phyloP scores from a whole-genome alignment of 2,329 filamentous ascomycete species.

The Onygena corvina region DNA sequence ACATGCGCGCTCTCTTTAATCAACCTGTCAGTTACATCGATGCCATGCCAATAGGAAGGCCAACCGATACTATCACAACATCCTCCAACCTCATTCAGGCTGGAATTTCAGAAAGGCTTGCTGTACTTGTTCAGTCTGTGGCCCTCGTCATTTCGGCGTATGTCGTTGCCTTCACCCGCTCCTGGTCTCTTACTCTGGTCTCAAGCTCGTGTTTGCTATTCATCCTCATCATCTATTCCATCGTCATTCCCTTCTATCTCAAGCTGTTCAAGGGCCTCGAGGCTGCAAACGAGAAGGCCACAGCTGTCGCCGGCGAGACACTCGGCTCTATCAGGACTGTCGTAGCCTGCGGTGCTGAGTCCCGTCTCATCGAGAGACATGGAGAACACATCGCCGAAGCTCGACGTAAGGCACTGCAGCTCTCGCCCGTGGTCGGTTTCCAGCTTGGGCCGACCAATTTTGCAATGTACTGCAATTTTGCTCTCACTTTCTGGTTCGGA shows the following conservation, averaged over 20 bases:
- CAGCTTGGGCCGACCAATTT: slow-evolving; percentile 28
- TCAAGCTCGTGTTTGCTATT: slow-evolving; percentile 38
- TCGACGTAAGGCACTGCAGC: slow-evolving; percentile 21
- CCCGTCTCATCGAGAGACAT: slow-evolving; percentile 28
- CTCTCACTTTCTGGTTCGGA: slow-evolving; percentile 30
- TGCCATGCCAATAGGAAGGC: slow-evolving; percentile 39
- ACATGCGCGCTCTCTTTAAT: slow-evolving; percentile 39
- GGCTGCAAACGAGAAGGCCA: slow-evolving; percentile 29
- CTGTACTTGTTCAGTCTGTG: slow-evolving; percentile 32
- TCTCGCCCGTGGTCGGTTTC: slow-evolving; percentile 22
- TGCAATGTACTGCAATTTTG: slow-evolving; percentile 27
- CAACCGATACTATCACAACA: slow-evolving; percentile 42
- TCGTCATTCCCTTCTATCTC: slow-evolving; percentile 26
- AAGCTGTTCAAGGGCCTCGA: slow-evolving; percentile 26
- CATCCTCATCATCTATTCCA: slow-evolving; percentile 25
- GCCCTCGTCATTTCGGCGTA: slow-evolving; percentile 36
- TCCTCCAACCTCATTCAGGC: slow-evolving; percentile 43
- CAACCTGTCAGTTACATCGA: slow-evolving; percentile 42
- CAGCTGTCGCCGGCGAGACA: slow-evolving; percentile 32
- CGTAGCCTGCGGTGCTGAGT: slow-evolving; percentile 34
- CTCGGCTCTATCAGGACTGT: slow-evolving; percentile 36
- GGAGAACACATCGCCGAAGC: slow-evolving; percentile 28
- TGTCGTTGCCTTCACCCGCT: slow-evolving; percentile 42
- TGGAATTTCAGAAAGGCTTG: slow-evolving; percentile 44
- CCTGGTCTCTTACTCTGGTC: slow-evolving; percentile 42